A percentile compares a stretch with the other conserved stretches of the same genome.
phyloP scores from a whole-genome alignment of 1,284 basidiomycete species.

The Apiotrichum montevideense region DNA sequence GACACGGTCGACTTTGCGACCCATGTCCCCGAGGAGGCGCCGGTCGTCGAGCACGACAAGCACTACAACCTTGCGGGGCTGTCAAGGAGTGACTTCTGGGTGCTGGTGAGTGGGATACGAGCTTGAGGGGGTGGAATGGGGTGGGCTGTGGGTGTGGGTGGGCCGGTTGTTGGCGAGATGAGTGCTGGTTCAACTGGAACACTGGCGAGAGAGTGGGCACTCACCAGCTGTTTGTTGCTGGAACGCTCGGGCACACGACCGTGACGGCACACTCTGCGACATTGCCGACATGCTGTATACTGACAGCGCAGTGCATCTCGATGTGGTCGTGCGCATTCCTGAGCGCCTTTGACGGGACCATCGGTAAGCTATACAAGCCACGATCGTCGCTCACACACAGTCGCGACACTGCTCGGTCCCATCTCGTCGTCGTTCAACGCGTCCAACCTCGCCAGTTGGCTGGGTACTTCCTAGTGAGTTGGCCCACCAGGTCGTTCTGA shows the following conservation, averaged over 20 bases:
- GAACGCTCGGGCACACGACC: too few species aligned
- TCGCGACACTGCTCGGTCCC: constrained; percentile 55
- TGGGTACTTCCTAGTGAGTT: constrained; percentile 45
- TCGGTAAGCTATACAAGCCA: constrained; percentile 2
- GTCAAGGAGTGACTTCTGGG: constrained; percentile 25
- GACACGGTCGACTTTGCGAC: constrained; percentile 12
- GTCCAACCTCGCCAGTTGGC: constrained; percentile 64
- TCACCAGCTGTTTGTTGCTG: too few species aligned
- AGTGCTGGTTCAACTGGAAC: too few species aligned
- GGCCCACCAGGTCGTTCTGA: background rate
- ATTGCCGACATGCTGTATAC: too few species aligned
- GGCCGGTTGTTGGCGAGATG: too few species aligned
- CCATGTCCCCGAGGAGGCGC: constrained; percentile 1
- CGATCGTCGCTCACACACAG: background rate
- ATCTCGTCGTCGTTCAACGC: constrained; percentile 43
- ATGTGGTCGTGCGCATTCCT: constrained; percentile 52
- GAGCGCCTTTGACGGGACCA: constrained; percentile 67
- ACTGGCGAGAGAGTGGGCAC: too few species aligned
- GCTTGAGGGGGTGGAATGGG: too few species aligned
- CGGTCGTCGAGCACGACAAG: constrained; percentile 5
- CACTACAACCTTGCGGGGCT: constrained; percentile 41
- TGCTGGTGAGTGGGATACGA: constrained; percentile 14
- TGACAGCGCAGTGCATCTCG: constrained; percentile 13
- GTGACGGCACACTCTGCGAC: too few species aligned
- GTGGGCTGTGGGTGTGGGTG: too few species aligned